Evolutionary conservation across 257 asterid species (phyloP).

Genomic region (Henckelia pumila): DNA sequence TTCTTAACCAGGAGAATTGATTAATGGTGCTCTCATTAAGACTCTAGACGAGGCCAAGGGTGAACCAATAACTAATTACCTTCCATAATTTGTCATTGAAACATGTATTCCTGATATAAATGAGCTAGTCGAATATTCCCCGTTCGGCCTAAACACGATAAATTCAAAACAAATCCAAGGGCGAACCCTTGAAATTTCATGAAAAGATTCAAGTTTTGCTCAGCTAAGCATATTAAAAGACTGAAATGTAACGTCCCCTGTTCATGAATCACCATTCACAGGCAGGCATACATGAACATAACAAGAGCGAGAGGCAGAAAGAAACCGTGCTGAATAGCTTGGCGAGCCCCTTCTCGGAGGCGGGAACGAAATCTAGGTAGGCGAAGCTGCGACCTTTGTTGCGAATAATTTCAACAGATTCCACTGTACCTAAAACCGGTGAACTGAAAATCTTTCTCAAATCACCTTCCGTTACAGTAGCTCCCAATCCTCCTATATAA

Average conservation of each 20-base stretch:
- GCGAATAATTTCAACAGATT: conserved; percentile 68
- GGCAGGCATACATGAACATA: not conserved
- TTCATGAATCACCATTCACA: no score
- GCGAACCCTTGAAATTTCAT: not conserved
- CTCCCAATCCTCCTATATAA: conserved; percentile 77
- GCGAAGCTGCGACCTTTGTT: conserved; percentile 85
- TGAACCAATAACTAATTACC: no score
- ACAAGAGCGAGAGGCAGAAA: not conserved
- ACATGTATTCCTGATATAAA: no score
- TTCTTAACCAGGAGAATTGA: not conserved
- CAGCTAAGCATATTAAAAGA: no score
- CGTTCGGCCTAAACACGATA: no score
- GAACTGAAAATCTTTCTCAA: conserved; percentile 70
- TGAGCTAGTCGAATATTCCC: no score
- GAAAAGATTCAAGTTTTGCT: no score
- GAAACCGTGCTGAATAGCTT: conserved; percentile 88
- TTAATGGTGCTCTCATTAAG: not conserved
- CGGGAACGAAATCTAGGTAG: conserved; percentile 70
- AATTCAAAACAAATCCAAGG: no score
- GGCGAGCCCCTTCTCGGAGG: conserved; percentile 79
- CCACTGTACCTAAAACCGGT: conserved; percentile 68
- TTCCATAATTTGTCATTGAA: not conserved
- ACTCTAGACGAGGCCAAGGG: not conserved
- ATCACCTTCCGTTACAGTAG: conserved; percentile 54
- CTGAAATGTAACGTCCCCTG: no score